Conservation (phyloP, 2,329 filamentous ascomycete species). For the Aspergillus eucalypticola region DNA sequence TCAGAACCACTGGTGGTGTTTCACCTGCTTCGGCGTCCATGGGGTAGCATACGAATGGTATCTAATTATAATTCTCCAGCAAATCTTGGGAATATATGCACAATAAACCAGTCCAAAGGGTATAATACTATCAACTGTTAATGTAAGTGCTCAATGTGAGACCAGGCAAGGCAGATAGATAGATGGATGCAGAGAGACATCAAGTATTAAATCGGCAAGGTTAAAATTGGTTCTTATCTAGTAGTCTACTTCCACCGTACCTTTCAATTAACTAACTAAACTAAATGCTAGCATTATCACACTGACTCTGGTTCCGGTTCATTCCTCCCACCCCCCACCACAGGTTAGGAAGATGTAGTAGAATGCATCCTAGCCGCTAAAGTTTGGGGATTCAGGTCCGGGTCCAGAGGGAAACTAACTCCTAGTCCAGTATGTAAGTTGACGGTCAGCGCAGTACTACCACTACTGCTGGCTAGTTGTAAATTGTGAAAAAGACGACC, state of each 20-base stretch:
- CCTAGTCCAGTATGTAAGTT: not conserved
- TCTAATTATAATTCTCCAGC: conserved; percentile 1
- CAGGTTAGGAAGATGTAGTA: not conserved
- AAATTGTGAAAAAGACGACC: not conserved
- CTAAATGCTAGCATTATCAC: not conserved
- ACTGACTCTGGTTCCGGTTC: conserved; percentile 10
- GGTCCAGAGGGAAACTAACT: not conserved
- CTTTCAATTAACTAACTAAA: no score
- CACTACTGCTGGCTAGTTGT: not conserved
- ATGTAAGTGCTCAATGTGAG: no score
- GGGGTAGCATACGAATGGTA: not conserved
- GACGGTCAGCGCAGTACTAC: not conserved
- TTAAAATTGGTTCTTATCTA: not conserved
- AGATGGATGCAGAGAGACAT: no score
- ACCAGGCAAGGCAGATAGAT: not conserved
- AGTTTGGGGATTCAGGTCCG: conserved; percentile 5
- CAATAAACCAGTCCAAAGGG: no score
- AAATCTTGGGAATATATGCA: not conserved
- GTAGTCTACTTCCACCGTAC: not conserved
- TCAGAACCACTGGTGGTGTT: conserved; percentile 18
- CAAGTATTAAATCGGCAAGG: not conserved
- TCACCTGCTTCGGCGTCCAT: conserved; percentile 12
- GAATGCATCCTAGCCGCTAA: conserved; percentile 3
- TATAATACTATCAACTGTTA: no score
- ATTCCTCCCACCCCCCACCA: conserved; percentile 4